Base-by-base conservation (phyloP, 2,329 filamentous ascomycete genomes). In the Ilyonectria sp. region DNA sequence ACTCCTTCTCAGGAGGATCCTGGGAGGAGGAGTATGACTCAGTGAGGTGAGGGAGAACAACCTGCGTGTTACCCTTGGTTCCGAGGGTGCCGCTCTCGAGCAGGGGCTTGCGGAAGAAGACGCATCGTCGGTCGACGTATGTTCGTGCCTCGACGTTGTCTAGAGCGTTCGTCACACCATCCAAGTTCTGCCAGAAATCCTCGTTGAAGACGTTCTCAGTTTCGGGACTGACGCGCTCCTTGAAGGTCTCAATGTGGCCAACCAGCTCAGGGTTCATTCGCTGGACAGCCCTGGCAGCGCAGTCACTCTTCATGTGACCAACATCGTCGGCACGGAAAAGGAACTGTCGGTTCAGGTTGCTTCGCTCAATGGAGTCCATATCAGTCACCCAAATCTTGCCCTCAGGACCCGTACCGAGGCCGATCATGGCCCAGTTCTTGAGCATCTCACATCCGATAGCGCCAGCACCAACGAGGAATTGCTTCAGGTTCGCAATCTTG, bases 391-490 rank as follows among this genome's bases (percentile, higher is more conserved):
- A 94, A 76, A 99, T 97, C 81, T 93, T 92, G 76, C 96, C 96
- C 55, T 94, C 89, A 3, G 94, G 93, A 4, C 96, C 96, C 52
- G 93, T 93, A 50, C 92, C 95, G 33, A 99, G 86, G 73, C 96
- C 96, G 80, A 98, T 97, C 95, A 99, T 97, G 40, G 97, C 95
- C 95, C 96, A 99, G 82, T 98, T 98, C 89, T 99, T 99, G 74
- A 99, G 85, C 93, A 98, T 99, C 79, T 99, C 96, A 78, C 96
- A 99, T 52, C 96, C 96, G 80, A 99, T 99, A 70, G 97, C 96
- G 76, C 96, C 96, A 53, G 96, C 94, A 74, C 96, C 96, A 65
- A 99, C 96, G 62, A 99, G 87, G 85, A 99, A 99, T 76, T 98
- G 91, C 77, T 92, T 96, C 69, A 96, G 83, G 76, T 98, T 97